phyloP scores from a whole-genome alignment of 108 stramenopile genomes.

The Epithemia pelagica region DNA sequence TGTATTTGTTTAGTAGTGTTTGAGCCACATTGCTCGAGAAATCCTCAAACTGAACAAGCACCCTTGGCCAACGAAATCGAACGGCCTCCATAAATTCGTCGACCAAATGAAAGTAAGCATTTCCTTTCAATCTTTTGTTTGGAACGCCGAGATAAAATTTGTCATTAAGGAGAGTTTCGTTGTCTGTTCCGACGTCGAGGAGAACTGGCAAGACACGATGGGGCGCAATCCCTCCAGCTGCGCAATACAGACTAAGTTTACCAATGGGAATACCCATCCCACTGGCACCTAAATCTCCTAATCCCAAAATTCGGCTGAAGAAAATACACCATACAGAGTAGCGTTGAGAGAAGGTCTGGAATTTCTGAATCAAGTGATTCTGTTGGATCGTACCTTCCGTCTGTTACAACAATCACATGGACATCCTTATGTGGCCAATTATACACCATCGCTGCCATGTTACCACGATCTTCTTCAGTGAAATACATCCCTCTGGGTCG shows the following conservation, averaged over 20 bases:
- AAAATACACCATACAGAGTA: no score
- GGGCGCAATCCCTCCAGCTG: constrained; percentile 96
- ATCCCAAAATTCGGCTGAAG: constrained; percentile 91
- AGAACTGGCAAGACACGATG: constrained; percentile 93
- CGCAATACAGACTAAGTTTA: constrained; percentile 90
- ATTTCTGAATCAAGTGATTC: no score
- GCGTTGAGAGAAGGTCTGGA: no score
- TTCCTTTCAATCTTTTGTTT: constrained; percentile 66
- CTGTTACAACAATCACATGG: constrained; percentile 95
- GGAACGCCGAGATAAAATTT: constrained; percentile 91
- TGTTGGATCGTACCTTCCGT: no score
- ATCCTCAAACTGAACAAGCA: constrained; percentile 97
- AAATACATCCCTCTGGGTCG: constrained; percentile 96
- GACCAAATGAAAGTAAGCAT: constrained; percentile 80
- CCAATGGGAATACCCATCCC: constrained; percentile 97
- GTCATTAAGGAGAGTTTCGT: constrained; percentile 82
- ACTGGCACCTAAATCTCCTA: constrained; percentile 95
- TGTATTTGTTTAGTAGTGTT: constrained; percentile 87
- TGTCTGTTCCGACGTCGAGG: constrained; percentile 98
- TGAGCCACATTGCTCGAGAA: constrained; percentile 83
- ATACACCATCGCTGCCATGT: constrained; percentile 92
- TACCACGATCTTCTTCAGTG: constrained; percentile 79
- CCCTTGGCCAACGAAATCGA: constrained; percentile 88
- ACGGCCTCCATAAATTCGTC: constrained; percentile 97
- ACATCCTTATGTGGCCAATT: constrained; percentile 97